Evolutionary conservation across 441 rosid species (phyloP).

Genomic region (Syzygium malaccense): DNA sequence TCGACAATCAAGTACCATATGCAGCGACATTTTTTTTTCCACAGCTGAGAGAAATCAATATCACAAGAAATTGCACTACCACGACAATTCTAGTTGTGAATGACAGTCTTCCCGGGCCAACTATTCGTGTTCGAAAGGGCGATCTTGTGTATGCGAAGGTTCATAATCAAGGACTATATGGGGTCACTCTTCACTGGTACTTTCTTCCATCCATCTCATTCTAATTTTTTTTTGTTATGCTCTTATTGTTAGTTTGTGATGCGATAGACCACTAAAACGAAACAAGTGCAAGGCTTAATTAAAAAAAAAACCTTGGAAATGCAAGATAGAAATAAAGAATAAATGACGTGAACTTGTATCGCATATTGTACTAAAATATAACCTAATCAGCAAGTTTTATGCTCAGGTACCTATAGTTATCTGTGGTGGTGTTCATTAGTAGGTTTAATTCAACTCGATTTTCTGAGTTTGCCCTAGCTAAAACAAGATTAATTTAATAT

Average conservation of each 20-base stretch:
- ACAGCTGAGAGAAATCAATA: too few species aligned
- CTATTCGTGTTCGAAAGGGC: background rate
- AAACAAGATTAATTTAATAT: background rate
- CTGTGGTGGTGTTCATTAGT: background rate
- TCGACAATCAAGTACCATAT: background rate
- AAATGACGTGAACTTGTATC: background rate
- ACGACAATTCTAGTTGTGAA: background rate
- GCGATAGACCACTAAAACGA: background rate
- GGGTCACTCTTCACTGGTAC: background rate
- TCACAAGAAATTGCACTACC: background rate
- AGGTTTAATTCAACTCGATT: background rate
- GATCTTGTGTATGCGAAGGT: background rate
- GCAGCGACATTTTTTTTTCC: background rate
- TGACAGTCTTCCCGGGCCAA: background rate
- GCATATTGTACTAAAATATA: background rate
- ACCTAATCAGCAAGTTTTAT: background rate
- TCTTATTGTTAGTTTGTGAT: background rate
- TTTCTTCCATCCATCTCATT: background rate
- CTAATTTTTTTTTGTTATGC: background rate
- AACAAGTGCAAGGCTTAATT: background rate
- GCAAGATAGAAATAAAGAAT: background rate
- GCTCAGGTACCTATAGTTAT: background rate
- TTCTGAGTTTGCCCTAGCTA: background rate
- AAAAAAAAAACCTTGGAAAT: too few species aligned
- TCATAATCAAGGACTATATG: background rate